These are phyloP conservation scores for Fistulinella prunicolor DNA, from an alignment of 768 basidiomycete species.

Conservation along the genomic window DNA sequence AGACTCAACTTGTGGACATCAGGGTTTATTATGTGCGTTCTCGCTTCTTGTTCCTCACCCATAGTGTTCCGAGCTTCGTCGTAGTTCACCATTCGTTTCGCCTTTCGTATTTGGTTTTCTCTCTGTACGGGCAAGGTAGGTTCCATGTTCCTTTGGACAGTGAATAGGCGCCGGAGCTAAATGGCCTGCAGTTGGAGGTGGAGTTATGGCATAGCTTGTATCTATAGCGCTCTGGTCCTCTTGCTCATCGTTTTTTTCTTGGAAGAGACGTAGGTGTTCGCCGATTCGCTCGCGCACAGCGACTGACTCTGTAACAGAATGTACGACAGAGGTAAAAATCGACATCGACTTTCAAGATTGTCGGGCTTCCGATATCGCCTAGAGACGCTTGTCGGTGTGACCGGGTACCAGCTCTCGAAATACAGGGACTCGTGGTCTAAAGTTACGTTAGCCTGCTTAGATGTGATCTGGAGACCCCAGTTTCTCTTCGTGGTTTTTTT, in stretches of 20 bases:
- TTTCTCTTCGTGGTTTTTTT: slow-evolving; percentile 39
- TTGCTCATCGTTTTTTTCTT: slow-evolving; percentile 43
- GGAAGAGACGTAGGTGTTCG: slow-evolving; percentile 45
- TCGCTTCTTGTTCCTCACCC: slow-evolving; percentile 25
- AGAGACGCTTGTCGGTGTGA: slow-evolving; percentile 48
- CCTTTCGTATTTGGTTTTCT: slow-evolving; percentile 32
- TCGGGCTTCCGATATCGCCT: slow-evolving; percentile 39
- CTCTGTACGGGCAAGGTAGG: slow-evolving; percentile 25
- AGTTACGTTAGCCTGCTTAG: slow-evolving; percentile 31
- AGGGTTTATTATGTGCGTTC: slow-evolving; percentile 52
- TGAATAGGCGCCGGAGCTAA: not conserved
- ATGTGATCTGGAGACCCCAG: slow-evolving; percentile 50
- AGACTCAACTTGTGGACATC: slow-evolving; percentile 54
- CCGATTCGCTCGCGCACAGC: not conserved
- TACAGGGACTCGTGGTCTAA: slow-evolving; percentile 43
- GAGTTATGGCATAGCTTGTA: slow-evolving; percentile 52
- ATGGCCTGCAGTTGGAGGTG: slow-evolving; percentile 40
- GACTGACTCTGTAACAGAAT: slow-evolving; percentile 31
- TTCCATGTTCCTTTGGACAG: not conserved
- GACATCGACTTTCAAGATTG: slow-evolving; percentile 25
- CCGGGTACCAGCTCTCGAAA: slow-evolving; percentile 43
- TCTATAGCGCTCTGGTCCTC: slow-evolving; percentile 47
- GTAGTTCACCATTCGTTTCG: slow-evolving; percentile 29
- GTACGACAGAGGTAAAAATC: slow-evolving; percentile 44
- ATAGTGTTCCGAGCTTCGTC: slow-evolving; percentile 21